These are phyloP conservation scores for Hypomontagnella monticulosa DNA, from an alignment of 495 filamentous ascomycete species.

Conservation along the genomic window DNA sequence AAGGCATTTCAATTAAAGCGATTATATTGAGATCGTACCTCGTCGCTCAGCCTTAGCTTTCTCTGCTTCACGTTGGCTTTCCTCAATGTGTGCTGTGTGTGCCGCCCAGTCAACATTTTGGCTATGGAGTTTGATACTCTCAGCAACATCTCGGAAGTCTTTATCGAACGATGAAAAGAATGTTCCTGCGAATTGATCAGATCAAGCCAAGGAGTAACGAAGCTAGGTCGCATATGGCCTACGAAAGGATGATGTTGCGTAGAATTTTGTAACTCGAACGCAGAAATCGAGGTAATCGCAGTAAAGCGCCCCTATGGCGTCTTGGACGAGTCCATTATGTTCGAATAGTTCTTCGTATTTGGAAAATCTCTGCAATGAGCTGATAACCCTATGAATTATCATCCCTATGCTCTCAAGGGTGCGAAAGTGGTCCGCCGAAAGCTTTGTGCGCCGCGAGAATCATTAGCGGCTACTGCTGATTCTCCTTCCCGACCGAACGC, in stretches of 20 bases:
- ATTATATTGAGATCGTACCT: slow-evolving; percentile 10
- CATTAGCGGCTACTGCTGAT: slow-evolving; percentile 14
- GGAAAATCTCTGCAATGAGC: slow-evolving; percentile 41
- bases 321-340: slow-evolving; percentile 35
- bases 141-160: slow-evolving; percentile 25
- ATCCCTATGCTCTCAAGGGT: slow-evolving; percentile 42
- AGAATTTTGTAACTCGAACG: slow-evolving; percentile 37
- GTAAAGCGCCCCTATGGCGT: slow-evolving; percentile 41
- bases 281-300: slow-evolving; percentile 45
- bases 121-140: slow-evolving; percentile 30
- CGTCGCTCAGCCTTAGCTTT: slow-evolving; percentile 23
- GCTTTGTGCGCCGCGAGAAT: slow-evolving; percentile 6
- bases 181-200: slow-evolving; percentile 8
- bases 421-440: slow-evolving; percentile 39
- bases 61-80: slow-evolving; percentile 30
- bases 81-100: slow-evolving; percentile 31
- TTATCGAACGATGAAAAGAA: slow-evolving; percentile 41
- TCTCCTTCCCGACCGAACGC: background rate
- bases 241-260: slow-evolving; percentile 38
- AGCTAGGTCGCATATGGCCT: background rate
- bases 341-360: slow-evolving; percentile 43
- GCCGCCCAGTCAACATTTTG: slow-evolving; percentile 36
- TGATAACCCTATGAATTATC: slow-evolving; percentile 40
- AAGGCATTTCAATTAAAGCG: background rate
- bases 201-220: background rate